These are phyloP conservation scores for Thraustochytrium striatum DNA, from an alignment of 352 stramenopile species.

Conservation along the genomic window DNA sequence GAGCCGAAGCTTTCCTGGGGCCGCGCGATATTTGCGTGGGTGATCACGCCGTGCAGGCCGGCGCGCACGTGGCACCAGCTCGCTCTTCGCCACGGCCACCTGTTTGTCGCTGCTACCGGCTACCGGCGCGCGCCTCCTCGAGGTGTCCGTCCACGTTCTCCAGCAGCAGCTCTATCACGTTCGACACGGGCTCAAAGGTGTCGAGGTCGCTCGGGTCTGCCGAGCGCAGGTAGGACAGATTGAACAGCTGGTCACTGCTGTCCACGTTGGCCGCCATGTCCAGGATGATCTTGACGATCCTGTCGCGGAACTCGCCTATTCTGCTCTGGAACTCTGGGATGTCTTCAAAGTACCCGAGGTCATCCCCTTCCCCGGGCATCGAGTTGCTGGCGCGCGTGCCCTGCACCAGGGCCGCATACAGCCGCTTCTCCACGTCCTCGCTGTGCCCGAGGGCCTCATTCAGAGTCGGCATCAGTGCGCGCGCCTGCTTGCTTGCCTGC, in stretches of 20 bases:
- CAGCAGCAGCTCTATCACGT: conserved; percentile 38
- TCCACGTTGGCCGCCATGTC: conserved; percentile 31
- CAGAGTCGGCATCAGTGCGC: no score
- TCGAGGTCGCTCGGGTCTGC: conserved; percentile 5
- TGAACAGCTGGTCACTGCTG: conserved; percentile 40
- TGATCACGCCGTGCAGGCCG: conserved; percentile 37
- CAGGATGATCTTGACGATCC: conserved; percentile 34
- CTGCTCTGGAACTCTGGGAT: conserved; percentile 29
- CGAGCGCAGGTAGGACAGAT: background rate
- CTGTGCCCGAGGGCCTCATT: no score
- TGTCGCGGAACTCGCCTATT: conserved; percentile 11
- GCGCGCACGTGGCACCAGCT: conserved; percentile 36
- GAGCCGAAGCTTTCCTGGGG: conserved; percentile 14
- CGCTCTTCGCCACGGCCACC: conserved; percentile 9
- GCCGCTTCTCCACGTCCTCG: conserved; percentile 39
- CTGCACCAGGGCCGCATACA: conserved; percentile 38
- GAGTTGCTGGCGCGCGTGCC: conserved; percentile 30
- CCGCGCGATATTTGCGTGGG: conserved; percentile 35
- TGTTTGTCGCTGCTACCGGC: background rate
- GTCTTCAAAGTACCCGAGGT: conserved; percentile 28
- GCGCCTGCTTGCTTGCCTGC: no score
- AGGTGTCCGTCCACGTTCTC: conserved; percentile 37
- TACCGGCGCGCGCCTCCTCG: background rate
- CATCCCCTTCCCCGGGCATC: conserved; percentile 26
- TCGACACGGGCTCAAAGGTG: conserved; percentile 37